Evolutionary conservation across 208 protist species (phyloP).

Genomic region (Trypanosoma lewisi): DNA sequence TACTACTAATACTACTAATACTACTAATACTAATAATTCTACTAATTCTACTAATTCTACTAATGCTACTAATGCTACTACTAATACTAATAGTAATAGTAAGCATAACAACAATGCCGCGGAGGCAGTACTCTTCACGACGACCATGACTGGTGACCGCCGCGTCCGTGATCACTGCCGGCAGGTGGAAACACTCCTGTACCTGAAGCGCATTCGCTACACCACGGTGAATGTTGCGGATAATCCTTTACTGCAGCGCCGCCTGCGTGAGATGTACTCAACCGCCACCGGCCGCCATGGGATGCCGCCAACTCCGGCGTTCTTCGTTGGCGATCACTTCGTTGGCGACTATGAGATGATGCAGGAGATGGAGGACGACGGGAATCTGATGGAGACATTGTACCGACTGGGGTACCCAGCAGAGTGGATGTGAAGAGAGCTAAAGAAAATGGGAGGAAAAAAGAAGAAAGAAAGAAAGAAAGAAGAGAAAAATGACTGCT

Average conservation of each 20-base stretch:
- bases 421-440: too few species aligned
- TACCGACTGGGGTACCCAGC: constrained; percentile 27
- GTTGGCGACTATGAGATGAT: constrained; percentile 56
- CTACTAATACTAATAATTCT: too few species aligned
- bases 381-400: constrained; percentile 44
- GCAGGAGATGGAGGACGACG: constrained; percentile 75
- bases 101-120: constrained; percentile 39
- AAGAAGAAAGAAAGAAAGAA: too few species aligned
- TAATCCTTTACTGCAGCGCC: constrained; percentile 47
- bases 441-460: too few species aligned
- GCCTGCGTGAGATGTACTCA: constrained; percentile 38
- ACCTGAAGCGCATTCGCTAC: constrained; percentile 65
- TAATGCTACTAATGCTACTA: too few species aligned
- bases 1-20: too few species aligned
- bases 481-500: too few species aligned
- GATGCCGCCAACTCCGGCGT: constrained; percentile 36
- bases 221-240: constrained; percentile 68
- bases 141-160: constrained; percentile 66
- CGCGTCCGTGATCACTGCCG: constrained; percentile 51
- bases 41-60: too few species aligned
- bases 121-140: constrained; percentile 59
- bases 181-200: constrained; percentile 54
- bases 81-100: too few species aligned
- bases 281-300: constrained; percentile 28
- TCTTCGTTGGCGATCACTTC: constrained; percentile 58